A percentile compares a stretch with the other conserved stretches of the same genome.
phyloP scores from a whole-genome alignment of 2,329 filamentous ascomycete species.

The Sclerotinia borealis region DNA sequence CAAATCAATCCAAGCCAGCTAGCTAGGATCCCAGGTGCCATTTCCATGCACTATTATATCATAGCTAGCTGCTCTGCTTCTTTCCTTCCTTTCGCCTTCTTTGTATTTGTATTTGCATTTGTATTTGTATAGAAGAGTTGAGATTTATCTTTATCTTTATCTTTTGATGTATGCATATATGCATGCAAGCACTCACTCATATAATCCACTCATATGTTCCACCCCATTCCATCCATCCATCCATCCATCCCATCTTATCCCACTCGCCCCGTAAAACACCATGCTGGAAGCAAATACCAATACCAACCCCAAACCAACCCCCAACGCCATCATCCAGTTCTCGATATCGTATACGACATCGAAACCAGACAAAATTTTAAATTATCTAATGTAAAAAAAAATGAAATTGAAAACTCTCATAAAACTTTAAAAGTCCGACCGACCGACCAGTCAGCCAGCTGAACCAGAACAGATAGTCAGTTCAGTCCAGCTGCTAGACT shows the following conservation, averaged over 20 bases:
- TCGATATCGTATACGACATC: constrained; percentile 30
- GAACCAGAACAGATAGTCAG: background rate
- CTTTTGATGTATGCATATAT: background rate
- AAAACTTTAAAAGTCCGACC: background rate
- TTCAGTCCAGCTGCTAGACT: background rate
- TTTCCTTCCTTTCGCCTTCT: background rate
- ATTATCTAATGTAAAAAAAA: constrained; percentile 12
- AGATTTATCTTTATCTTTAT: constrained; percentile 12
- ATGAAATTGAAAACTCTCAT: constrained; percentile 11
- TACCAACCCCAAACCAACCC: background rate
- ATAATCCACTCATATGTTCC: background rate
- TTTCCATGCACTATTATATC: background rate
- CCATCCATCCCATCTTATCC: background rate
- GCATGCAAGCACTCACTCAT: background rate
- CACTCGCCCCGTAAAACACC: background rate
- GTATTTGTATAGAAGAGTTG: too few species aligned
- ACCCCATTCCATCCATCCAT: too few species aligned
- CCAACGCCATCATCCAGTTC: constrained; percentile 16
- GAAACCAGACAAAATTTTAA: constrained; percentile 16
- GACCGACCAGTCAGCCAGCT: constrained; percentile 12
- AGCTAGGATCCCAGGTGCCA: background rate
- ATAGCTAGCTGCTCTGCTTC: background rate
- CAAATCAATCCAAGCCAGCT: too few species aligned
- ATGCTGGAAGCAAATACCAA: background rate
- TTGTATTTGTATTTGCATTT: too few species aligned